phyloP scores from a whole-genome alignment of 805 yeast genomes.

The Candida koratica region DNA sequence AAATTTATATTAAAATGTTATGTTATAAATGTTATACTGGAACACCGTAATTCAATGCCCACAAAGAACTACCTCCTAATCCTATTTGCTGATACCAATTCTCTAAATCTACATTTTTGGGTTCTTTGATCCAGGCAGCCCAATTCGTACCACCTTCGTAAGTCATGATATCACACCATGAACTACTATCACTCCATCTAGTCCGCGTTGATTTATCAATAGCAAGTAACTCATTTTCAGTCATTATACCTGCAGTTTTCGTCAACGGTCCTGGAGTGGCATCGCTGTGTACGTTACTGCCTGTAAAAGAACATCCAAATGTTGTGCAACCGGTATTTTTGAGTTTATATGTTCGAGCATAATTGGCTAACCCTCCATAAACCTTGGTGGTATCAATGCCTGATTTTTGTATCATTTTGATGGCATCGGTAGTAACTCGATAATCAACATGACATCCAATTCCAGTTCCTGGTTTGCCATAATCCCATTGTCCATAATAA shows the following conservation, averaged over 20 bases:
- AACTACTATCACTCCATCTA: constrained; percentile 13
- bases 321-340: constrained; percentile 10
- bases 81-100: constrained; percentile 14
- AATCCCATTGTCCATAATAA: constrained; percentile 16
- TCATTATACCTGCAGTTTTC: constrained; percentile 14
- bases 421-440: constrained; percentile 9
- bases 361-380: constrained; percentile 21
- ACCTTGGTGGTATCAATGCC: constrained; percentile 18
- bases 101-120: constrained; percentile 11
- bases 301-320: constrained; percentile 15
- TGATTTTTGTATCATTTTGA: constrained; percentile 18
- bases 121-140: constrained; percentile 18
- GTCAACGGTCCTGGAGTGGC: constrained; percentile 13
- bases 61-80: constrained; percentile 17
- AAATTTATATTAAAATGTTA: no score
- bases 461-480: constrained; percentile 1
- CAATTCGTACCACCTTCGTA: constrained; percentile 14
- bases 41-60: constrained; percentile 16
- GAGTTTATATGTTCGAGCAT: constrained; percentile 17
- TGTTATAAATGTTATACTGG: no score
- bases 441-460: constrained; percentile 17
- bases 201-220: constrained; percentile 5
- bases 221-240: constrained; percentile 16
- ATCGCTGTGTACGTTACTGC: constrained; percentile 14
- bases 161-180: constrained; percentile 18